Percentiles rank a stretch among this genome's conserved stretches.
phyloP scores from a whole-genome alignment of 768 basidiomycete genomes.

The Russula dissimulans region DNA sequence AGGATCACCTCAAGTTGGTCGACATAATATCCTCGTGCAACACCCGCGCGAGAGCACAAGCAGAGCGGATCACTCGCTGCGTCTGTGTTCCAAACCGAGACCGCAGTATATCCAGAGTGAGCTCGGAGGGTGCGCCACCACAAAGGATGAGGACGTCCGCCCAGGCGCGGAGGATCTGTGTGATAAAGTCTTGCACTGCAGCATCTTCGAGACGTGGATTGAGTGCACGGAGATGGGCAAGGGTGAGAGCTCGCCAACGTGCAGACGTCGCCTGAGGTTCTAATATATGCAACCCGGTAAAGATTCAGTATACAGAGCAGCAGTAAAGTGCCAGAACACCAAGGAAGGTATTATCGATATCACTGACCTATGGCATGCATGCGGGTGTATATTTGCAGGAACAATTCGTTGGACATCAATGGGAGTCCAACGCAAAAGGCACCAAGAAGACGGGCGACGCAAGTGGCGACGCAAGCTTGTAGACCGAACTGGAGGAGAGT shows the following conservation, averaged over 20 bases:
- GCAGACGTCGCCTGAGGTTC: conserved; percentile 74
- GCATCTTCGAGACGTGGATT: conserved; percentile 60
- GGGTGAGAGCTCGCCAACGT: conserved; percentile 68
- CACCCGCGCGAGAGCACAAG: conserved; percentile 53
- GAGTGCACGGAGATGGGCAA: conserved; percentile 55
- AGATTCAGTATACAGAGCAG: conserved; percentile 7
- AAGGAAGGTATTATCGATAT: neutral
- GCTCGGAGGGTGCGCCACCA: conserved; percentile 34
- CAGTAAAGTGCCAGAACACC: conserved; percentile 15
- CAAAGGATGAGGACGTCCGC: conserved; percentile 58
- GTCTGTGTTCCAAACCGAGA: conserved; percentile 51
- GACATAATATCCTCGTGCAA: conserved; percentile 69
- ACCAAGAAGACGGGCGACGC: conserved; percentile 56
- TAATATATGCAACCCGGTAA: conserved; percentile 21
- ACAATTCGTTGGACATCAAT: conserved; percentile 54
- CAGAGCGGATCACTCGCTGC: conserved; percentile 54
- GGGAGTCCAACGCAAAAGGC: conserved; percentile 70
- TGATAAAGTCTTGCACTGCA: conserved; percentile 61
- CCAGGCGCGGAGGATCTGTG: conserved; percentile 65
- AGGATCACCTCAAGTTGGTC: conserved; percentile 65
- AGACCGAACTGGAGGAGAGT: conserved; percentile 68
- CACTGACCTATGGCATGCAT: conserved; percentile 46
- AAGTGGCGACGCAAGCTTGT: conserved; percentile 60
- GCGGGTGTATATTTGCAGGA: conserved; percentile 51
- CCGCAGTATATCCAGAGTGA: conserved; percentile 31